Conservation (phyloP, 768 basidiomycete species). For the Auriscalpium orientale region DNA sequence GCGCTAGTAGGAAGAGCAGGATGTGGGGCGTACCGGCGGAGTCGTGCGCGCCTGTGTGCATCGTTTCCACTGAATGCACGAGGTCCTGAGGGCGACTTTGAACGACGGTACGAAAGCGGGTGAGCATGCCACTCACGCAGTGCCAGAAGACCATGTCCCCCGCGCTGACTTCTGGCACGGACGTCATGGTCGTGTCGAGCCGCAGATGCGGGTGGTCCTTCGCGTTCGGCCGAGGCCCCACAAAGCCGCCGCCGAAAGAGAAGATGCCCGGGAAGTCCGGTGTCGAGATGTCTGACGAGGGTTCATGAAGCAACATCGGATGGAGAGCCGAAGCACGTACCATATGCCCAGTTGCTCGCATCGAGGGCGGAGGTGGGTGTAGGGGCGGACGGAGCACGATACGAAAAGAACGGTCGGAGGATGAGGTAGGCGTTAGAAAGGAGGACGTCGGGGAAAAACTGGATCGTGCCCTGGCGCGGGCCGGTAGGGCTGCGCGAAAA, state of each 20-base stretch:
- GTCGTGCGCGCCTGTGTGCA: slow-evolving; percentile 10
- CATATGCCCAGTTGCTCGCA: slow-evolving; percentile 16
- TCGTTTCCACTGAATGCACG: slow-evolving; percentile 17
- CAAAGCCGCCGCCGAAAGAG: not conserved
- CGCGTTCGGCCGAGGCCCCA: slow-evolving; percentile 15
- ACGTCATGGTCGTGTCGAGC: slow-evolving; percentile 24
- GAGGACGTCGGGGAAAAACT: slow-evolving; percentile 24
- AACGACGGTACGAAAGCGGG: not conserved
- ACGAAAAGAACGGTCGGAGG: slow-evolving; percentile 27
- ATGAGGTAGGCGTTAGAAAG: slow-evolving; percentile 27
- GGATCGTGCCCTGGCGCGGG: slow-evolving; percentile 23
- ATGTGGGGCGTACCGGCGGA: not conserved
- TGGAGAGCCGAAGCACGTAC: not conserved
- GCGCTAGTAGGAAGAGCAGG: too few species aligned
- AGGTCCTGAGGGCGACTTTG: slow-evolving; percentile 6
- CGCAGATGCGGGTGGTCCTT: slow-evolving; percentile 30
- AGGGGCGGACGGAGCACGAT: slow-evolving; percentile 6
- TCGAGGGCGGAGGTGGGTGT: slow-evolving; percentile 10
- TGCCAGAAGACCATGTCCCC: slow-evolving; percentile 33
- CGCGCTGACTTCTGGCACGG: slow-evolving; percentile 25
- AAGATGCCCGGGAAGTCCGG: slow-evolving; percentile 17
- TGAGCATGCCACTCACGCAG: slow-evolving; percentile 13
- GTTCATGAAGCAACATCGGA: not conserved
- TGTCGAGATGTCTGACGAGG: not conserved
- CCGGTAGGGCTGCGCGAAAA: slow-evolving; percentile 16